Evolutionary conservation across 257 asterid species (phyloP), one percentile per base, ranked within the genome.

Genomic region (Paraleonurus japonicus): DNA sequence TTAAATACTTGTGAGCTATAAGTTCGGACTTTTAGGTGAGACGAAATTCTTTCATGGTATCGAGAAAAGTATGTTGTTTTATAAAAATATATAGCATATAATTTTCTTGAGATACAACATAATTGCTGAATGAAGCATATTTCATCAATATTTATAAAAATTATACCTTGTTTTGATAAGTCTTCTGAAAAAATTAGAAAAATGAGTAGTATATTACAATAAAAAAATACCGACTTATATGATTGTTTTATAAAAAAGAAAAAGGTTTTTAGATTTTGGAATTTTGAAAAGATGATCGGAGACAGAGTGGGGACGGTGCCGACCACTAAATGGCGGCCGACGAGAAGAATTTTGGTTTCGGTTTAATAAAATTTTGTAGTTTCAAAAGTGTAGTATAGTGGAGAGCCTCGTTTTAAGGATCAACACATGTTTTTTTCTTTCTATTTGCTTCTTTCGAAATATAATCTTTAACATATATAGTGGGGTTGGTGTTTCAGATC

Each of bases 251-350:
- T 30, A 30, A 4, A 30, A n/a, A 11, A 12, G 0, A 61, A 10
- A 28, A 28, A 28, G 0, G 33, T 28, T 28, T 28, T 28, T 4
- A 28, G 33, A 28, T 28, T 9, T 37, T 67, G 19, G 20, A 43
- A 72, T 19, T 20, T 63, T 23, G 27, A 0, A 61, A 13, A 43
- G 7, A 2, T 43, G 51, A 43, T 13, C 51, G 19, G 19, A 43
- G 10, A 54, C 33, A 43, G 67, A 57, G 11, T 26, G 39, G 61
- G 83, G 80, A 76, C 78, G 84, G 78, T 80, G 79, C 79, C 65
- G 69, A 71, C 83, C 54, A 47, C 9, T n/a, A 47, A 47, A 1
- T 47, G 54, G 55, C 75, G 71, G 67, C 74, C 61, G 62, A 11
- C 24, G 16, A 20, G 16, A 8, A 20, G 16, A 8, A 54, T 12